Base-by-base conservation (phyloP, 1,139 yeast genomes). In the Scheffersomyces illinoinensis region DNA sequence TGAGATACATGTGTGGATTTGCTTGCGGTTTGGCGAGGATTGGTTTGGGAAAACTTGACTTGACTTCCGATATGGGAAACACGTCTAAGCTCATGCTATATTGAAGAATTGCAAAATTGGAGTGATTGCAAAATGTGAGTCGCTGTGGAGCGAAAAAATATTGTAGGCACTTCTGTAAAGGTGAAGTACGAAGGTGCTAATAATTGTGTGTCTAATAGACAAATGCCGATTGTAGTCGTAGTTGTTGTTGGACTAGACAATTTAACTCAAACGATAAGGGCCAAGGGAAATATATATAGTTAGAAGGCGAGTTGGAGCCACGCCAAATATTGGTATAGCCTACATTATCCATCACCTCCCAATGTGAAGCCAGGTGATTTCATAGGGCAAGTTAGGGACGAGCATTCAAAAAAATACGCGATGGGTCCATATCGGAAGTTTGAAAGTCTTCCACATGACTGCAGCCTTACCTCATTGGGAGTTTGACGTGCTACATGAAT, bases 1-100 rank as follows among this genome's bases (percentile, higher is more conserved):
- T 69, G 46, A 76, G 63, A 48, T 60, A 56, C 64, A 68, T 66
- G 26, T 53, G 51, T 8, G 56, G 56, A 48, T 55, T 55, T 17
- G 21, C 39, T 20, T 47, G 46, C 4, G 54, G 58, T 52, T 47
- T 56, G 48, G 56, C 52, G 52, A 26, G 19, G 39, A 23, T 20
- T n/a, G 21, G 47, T 46, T 47, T 39, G 33, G 14, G 43, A 10
- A n/a, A 18, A 19, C 14, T 20, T 56, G 59, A 47, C 53, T 54
- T 50, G 33, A 21, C 12, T 23, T 33, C 21, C 53, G 26, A 50
- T 49, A 46, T 52, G 26, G 61, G 59, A 52, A 59, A 53, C 39
- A 56, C 54, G 23, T 57, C 56, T 7, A 58, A 48, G 51, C 57
- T 54, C 60, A 58, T 58, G 49, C 39, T 55, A 24, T 39, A 17